Percentiles rank a stretch among this genome's conserved stretches.
Conservation (phyloP, 345 rosid genomes). For the Salix arbutifolia region DNA sequence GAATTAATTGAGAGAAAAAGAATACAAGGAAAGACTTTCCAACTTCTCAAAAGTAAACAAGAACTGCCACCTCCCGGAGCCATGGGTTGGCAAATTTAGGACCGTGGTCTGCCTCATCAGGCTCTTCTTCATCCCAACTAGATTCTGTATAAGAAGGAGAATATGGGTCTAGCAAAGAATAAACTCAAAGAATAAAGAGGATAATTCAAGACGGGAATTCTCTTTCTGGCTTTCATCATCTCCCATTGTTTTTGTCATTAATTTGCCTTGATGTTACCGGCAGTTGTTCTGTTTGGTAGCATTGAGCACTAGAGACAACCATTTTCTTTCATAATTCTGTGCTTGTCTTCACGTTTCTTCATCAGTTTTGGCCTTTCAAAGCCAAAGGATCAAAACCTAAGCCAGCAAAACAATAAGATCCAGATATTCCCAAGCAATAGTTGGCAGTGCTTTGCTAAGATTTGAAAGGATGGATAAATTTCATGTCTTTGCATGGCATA, state of each 20-base stretch:
- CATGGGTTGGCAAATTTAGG: conserved; percentile 63
- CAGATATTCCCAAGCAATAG: not conserved
- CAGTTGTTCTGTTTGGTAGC: not conserved
- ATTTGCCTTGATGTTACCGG: conserved; percentile 27
- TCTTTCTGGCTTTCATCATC: not conserved
- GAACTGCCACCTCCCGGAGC: conserved; percentile 53
- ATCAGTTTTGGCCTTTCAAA: not conserved
- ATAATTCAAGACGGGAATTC: not conserved
- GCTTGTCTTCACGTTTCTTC: not conserved
- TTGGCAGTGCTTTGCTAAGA: not conserved
- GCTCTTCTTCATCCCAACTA: conserved; percentile 33
- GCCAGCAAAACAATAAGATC: not conserved
- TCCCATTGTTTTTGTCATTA: conserved; percentile 20
- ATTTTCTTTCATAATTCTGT: not conserved
- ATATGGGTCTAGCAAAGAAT: conserved; percentile 20
- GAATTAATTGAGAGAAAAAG: not conserved
- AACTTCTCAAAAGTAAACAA: not conserved
- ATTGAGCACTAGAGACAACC: not conserved
- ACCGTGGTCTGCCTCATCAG: conserved; percentile 43
- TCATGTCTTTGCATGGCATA: not conserved
- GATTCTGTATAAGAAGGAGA: conserved; percentile 36
- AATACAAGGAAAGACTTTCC: accelerated
- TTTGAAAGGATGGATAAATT: not conserved
- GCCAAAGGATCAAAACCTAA: not conserved
- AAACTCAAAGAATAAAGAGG: too few species aligned